Percentiles rank a stretch among this genome's conserved stretches.
Conservation (phyloP, 768 basidiomycete species). For the Leccinum aurantiacum region DNA sequence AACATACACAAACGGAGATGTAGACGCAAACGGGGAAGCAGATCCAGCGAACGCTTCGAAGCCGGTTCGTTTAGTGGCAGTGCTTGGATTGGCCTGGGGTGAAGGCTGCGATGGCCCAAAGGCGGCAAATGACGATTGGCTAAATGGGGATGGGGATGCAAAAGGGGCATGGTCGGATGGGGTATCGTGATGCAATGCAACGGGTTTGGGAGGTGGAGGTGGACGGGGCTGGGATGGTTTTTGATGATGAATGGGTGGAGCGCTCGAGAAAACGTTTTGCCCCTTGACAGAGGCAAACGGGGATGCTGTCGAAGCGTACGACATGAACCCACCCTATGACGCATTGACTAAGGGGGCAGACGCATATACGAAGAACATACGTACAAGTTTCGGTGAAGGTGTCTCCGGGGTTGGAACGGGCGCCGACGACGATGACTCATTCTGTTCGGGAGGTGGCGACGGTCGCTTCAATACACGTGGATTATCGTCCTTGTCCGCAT, state of each 20-base stretch:
- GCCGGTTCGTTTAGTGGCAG: constrained; percentile 50
- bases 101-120: constrained; percentile 17
- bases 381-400: constrained; percentile 47
- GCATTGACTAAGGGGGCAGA: constrained; percentile 8
- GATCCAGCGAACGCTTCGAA: constrained; percentile 58
- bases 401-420: constrained; percentile 17
- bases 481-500: constrained; percentile 60
- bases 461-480: constrained; percentile 59
- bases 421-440: constrained; percentile 19
- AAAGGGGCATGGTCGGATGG: constrained; percentile 20
- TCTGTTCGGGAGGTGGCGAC: constrained; percentile 66
- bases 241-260: constrained; percentile 29
- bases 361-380: constrained; percentile 22
- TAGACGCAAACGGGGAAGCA: constrained; percentile 48
- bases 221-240: constrained; percentile 22
- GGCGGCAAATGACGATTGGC: constrained; percentile 23
- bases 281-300: constrained; percentile 77
- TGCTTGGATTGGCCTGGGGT: constrained; percentile 28
- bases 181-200: constrained; percentile 25
- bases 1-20: constrained; percentile 32
- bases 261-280: constrained; percentile 47
- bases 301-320: constrained; percentile 71
- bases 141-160: constrained; percentile 24
- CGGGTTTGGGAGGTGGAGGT: constrained; percentile 24
- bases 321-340: constrained; percentile 69